phyloP scores from a whole-genome alignment of 305 asterid genomes.

The Fraxinus xanthoxyloides region DNA sequence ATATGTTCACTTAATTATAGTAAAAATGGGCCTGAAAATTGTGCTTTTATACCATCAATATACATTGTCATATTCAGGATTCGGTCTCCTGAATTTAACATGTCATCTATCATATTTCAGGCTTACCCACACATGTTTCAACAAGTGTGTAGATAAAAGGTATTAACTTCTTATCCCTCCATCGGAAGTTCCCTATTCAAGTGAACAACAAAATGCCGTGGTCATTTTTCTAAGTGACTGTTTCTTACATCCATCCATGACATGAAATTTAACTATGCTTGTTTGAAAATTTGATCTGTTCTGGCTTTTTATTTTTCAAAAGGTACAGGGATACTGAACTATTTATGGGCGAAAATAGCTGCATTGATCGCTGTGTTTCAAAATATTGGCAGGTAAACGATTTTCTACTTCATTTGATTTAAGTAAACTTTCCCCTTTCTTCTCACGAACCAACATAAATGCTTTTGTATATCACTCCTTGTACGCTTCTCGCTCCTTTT shows the following conservation, averaged over 20 bases:
- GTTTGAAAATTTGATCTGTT: background rate
- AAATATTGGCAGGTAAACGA: conserved; percentile 46
- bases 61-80: background rate
- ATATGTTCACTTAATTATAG: background rate
- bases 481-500: background rate
- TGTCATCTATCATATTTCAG: conserved; percentile 25
- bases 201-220: background rate
- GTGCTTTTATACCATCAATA: background rate
- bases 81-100: background rate
- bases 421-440: background rate
- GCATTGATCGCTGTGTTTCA: conserved; percentile 53
- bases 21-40: background rate
- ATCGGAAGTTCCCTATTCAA: background rate
- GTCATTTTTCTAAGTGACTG: background rate
- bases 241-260: background rate
- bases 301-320: background rate
- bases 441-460: background rate
- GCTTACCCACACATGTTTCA: conserved; percentile 53
- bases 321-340: conserved; percentile 44
- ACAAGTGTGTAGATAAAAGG: conserved; percentile 53
- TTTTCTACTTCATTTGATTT: background rate
- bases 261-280: background rate
- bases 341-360: conserved; percentile 45
- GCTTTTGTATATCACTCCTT: background rate
- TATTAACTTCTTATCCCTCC: conserved; percentile 13